Conservation (phyloP, 2,329 filamentous ascomycete species). For the Penicillium sp. region DNA sequence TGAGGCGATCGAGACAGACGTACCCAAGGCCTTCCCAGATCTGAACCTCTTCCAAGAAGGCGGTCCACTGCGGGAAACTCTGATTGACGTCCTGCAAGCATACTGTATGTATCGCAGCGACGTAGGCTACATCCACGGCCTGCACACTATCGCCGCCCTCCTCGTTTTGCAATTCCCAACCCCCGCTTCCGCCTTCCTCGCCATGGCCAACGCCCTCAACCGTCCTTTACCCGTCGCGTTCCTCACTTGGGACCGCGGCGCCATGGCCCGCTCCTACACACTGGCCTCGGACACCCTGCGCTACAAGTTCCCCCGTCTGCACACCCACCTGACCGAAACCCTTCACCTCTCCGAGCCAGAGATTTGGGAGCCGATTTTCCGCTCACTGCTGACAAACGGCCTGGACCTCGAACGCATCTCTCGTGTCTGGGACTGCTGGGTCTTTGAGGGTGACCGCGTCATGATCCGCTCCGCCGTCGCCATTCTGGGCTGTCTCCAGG, state of each 20-base stretch:
- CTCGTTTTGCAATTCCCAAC: slow-evolving; percentile 56
- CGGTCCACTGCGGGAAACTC: slow-evolving; percentile 53
- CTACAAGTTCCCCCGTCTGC: slow-evolving; percentile 58
- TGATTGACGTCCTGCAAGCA: slow-evolving; percentile 59
- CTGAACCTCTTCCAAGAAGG: slow-evolving; percentile 56
- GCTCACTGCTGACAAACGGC: slow-evolving; percentile 51
- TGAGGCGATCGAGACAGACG: slow-evolving; percentile 53
- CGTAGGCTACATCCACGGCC: slow-evolving; percentile 58
- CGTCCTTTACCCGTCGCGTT: slow-evolving; percentile 60
- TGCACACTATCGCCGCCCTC: slow-evolving; percentile 58
- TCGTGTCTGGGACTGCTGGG: slow-evolving; percentile 60
- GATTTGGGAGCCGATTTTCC: slow-evolving; percentile 54
- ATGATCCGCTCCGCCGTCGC: slow-evolving; percentile 47
- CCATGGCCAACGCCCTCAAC: slow-evolving; percentile 61
- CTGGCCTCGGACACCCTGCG: slow-evolving; percentile 55
- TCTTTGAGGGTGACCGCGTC: slow-evolving; percentile 58
- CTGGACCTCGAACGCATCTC: slow-evolving; percentile 53
- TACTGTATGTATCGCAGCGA: slow-evolving; percentile 64
- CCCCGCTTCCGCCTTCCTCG: slow-evolving; percentile 55
- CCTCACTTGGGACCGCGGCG: slow-evolving; percentile 56
- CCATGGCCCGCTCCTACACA: slow-evolving; percentile 55
- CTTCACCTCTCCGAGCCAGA: slow-evolving; percentile 41
- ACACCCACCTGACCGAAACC: slow-evolving; percentile 50
- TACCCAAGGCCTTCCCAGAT: slow-evolving; percentile 55
- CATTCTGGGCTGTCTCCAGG: slow-evolving; percentile 42